A percentile compares a stretch with the other conserved stretches of the same genome.
These are phyloP conservation scores for Hymenochaete sp. DNA, from an alignment of 1,284 basidiomycete genomes.

Conservation along the genomic window DNA sequence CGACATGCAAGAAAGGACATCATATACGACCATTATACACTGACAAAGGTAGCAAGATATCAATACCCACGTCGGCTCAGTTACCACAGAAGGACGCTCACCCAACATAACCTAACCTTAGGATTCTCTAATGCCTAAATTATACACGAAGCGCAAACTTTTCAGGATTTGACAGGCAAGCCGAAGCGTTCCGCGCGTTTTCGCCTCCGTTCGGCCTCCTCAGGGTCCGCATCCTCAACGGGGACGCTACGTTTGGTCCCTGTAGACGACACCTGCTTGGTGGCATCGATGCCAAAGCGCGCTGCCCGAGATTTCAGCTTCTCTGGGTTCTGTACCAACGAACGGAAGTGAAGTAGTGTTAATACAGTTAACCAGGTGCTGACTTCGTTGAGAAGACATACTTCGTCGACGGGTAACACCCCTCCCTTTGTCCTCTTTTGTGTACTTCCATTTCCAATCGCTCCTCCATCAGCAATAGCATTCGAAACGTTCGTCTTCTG, in stretches of 20 bases:
- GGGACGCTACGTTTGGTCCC: conserved; percentile 37
- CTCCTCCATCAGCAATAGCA: not conserved
- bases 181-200: conserved; percentile 60
- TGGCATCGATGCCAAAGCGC: conserved; percentile 38
- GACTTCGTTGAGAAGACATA: conserved; percentile 24
- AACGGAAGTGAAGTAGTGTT: not conserved
- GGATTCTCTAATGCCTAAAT: no score
- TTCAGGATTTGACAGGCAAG: conserved; percentile 9
- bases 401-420: conserved; percentile 1
- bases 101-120: not conserved
- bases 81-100: no score
- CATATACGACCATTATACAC: no score
- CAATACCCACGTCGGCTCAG: no score
- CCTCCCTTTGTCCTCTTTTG: not conserved
- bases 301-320: conserved; percentile 42
- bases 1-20: no score
- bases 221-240: conserved; percentile 39
- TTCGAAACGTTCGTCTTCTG: not conserved
- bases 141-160: no score
- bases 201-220: conserved; percentile 47
- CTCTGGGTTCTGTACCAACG: conserved; percentile 34
- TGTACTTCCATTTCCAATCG: not conserved
- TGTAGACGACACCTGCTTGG: conserved; percentile 11
- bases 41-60: no score
- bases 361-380: conserved; percentile 8